A percentile compares a stretch with the other conserved stretches of the same genome.
phyloP scores from a whole-genome alignment of 2,329 filamentous ascomycete genomes.

The Acrocalymma vagum region DNA sequence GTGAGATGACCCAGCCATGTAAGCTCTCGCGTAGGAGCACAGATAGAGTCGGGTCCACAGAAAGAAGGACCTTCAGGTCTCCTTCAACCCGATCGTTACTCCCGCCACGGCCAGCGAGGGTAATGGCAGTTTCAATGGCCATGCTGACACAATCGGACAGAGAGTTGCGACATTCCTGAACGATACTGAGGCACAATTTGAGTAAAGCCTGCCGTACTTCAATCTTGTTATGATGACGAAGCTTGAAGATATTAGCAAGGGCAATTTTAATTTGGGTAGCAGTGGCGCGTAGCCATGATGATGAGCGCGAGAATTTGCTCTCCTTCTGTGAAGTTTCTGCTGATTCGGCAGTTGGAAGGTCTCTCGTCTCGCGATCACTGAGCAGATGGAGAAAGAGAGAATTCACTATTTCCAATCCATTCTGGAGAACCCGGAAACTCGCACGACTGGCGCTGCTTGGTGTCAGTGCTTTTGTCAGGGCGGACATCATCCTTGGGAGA shows the following conservation, averaged over 20 bases:
- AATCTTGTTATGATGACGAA: conserved; percentile 73
- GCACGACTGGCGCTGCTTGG: conserved; percentile 70
- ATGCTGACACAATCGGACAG: conserved; percentile 74
- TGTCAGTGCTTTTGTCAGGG: conserved; percentile 77
- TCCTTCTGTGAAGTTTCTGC: conserved; percentile 15
- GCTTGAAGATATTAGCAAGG: conserved; percentile 76
- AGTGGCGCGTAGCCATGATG: conserved; percentile 82
- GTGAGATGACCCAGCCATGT: conserved; percentile 81
- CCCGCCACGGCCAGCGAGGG: conserved; percentile 61
- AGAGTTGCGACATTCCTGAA: conserved; percentile 81
- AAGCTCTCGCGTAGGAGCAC: conserved; percentile 74
- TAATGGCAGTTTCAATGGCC: conserved; percentile 82
- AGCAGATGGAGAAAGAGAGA: conserved; percentile 55
- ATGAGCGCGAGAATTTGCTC: conserved; percentile 51
- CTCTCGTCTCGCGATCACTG: conserved; percentile 52
- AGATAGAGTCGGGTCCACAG: conserved; percentile 68
- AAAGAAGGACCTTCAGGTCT: conserved; percentile 67
- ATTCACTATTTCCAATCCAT: conserved; percentile 67
- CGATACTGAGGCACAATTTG: conserved; percentile 74
- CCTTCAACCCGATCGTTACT: conserved; percentile 53
- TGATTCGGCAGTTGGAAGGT: conserved; percentile 26
- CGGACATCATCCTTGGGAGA: conserved; percentile 86
- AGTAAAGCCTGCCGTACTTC: conserved; percentile 75
- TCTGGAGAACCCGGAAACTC: conserved; percentile 70
- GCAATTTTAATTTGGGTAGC: conserved; percentile 83